phyloP scores from a whole-genome alignment of 805 yeast species.

The Candida namnaoensis region DNA sequence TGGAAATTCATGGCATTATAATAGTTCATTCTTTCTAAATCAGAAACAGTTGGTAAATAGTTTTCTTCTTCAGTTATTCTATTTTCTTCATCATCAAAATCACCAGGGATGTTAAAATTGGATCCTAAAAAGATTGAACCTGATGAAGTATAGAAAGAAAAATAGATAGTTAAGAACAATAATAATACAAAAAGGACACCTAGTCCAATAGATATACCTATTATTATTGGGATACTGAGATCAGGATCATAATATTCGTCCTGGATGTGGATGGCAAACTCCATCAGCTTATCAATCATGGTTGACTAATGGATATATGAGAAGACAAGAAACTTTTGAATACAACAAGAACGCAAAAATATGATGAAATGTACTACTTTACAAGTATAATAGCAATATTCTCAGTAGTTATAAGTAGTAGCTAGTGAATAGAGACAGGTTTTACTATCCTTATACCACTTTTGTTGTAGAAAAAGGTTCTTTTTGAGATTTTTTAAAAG shows the following conservation, averaged over 20 bases:
- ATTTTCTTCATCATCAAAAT: conserved; percentile 56
- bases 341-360: too few relatives aligned
- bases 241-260: conserved; percentile 8
- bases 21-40: conserved; percentile 31
- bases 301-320: too few relatives aligned
- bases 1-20: conserved; percentile 28
- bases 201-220: conserved; percentile 27
- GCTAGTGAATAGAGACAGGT: too few relatives aligned
- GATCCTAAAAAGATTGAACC: conserved; percentile 21
- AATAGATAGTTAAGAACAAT: conserved; percentile 18
- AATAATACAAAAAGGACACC: conserved; percentile 25
- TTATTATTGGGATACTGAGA: conserved; percentile 25
- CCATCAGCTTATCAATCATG: neutral
- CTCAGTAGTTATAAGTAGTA: too few relatives aligned
- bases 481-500: too few relatives aligned
- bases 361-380: too few relatives aligned
- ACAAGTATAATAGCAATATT: too few relatives aligned
- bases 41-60: conserved; percentile 31
- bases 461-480: too few relatives aligned
- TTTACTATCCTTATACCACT: too few relatives aligned
- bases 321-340: too few relatives aligned
- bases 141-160: conserved; percentile 20
- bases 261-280: neutral
- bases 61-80: conserved; percentile 44
- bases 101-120: conserved; percentile 39